Evolutionary conservation across 805 yeast species (phyloP).

Genomic region (Ogataea allantospora): DNA sequence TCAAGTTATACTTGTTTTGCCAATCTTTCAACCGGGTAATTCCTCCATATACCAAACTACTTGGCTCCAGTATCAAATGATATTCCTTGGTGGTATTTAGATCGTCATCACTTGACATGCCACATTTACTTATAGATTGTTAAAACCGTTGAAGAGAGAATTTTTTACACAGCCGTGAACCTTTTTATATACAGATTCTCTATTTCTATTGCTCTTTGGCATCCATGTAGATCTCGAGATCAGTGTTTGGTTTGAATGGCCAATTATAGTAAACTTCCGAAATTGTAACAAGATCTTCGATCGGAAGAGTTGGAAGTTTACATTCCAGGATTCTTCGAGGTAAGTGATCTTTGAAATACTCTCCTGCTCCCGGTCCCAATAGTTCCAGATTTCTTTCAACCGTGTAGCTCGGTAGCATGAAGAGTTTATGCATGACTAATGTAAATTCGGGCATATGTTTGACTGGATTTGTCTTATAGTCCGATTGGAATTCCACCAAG

Average conservation of each 20-base stretch:
- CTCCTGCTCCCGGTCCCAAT: conserved; percentile 81
- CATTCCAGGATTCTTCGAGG: conserved; percentile 41
- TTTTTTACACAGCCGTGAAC: conserved; percentile 9
- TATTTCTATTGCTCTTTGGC: background rate
- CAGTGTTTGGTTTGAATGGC: conserved; percentile 73
- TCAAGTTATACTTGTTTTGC: conserved; percentile 43
- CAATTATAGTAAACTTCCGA: conserved; percentile 58
- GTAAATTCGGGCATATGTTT: conserved; percentile 58
- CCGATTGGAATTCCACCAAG: conserved; percentile 33
- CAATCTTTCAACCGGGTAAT: conserved; percentile 66
- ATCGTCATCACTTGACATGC: conserved; percentile 5
- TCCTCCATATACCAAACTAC: conserved; percentile 62
- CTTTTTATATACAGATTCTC: conserved; percentile 1
- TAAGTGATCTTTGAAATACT: conserved; percentile 40
- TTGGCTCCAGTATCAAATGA: conserved; percentile 60
- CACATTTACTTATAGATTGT: conserved; percentile 4
- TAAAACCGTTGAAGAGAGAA: conserved; percentile 8
- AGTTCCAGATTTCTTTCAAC: conserved; percentile 47
- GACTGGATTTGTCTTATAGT: conserved; percentile 28
- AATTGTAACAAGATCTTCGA: conserved; percentile 53
- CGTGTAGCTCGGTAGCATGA: conserved; percentile 41
- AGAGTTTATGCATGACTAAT: conserved; percentile 59
- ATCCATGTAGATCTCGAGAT: conserved; percentile 24
- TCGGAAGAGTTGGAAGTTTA: conserved; percentile 46
- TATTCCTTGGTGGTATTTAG: conserved; percentile 1